Conservation (phyloP, 2,329 filamentous ascomycete genomes). For the Didymella sp. region DNA sequence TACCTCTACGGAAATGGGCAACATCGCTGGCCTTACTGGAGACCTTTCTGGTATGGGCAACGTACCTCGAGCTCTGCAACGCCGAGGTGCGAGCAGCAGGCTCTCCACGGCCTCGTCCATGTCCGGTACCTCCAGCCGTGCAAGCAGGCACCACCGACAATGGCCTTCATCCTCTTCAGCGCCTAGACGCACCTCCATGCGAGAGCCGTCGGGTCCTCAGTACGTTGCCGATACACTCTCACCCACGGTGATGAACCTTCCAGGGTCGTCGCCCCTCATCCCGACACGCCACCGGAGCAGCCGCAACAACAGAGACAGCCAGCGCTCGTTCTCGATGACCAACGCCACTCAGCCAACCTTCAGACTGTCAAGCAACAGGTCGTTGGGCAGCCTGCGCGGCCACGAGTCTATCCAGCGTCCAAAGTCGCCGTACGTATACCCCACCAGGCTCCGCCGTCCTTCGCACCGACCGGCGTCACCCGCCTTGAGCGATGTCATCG, state of each 20-base stretch:
- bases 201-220: conserved; percentile 53
- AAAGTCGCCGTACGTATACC: conserved; percentile 53
- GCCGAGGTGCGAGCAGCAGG: conserved; percentile 43
- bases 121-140: conserved; percentile 53
- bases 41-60: conserved; percentile 48
- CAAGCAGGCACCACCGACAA: conserved; percentile 43
- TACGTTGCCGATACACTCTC: conserved; percentile 49
- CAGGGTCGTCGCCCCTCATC: conserved; percentile 41
- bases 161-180: conserved; percentile 52
- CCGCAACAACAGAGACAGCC: conserved; percentile 41
- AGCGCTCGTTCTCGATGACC: conserved; percentile 54
- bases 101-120: conserved; percentile 51
- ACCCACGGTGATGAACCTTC: conserved; percentile 41
- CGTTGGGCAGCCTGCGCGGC: conserved; percentile 54
- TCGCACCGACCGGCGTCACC: conserved; percentile 54
- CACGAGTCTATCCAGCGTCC: conserved; percentile 47
- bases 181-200: conserved; percentile 50
- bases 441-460: conserved; percentile 51
- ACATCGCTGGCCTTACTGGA: conserved; percentile 52
- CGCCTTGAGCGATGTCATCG: conserved; percentile 51
- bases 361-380: conserved; percentile 52
- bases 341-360: conserved; percentile 42
- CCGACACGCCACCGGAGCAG: conserved; percentile 19
- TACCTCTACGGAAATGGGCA: conserved; percentile 58
- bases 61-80: conserved; percentile 46